Conservation (phyloP, 176 grass and related monocot species). For the Pharus latifolius region DNA sequence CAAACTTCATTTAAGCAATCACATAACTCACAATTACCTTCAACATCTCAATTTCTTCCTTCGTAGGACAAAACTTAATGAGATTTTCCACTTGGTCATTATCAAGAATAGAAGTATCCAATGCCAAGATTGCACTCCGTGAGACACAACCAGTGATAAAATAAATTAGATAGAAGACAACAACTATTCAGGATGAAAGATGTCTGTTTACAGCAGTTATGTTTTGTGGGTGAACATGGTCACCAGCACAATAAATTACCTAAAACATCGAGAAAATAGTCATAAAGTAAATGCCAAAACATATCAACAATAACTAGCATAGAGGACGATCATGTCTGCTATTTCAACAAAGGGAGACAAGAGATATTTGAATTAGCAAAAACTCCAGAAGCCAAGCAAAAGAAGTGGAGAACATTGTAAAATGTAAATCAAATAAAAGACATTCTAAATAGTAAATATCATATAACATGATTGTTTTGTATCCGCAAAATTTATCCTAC, state of each 20-base stretch:
- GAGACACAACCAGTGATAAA: constrained; percentile 16
- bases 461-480: not conserved
- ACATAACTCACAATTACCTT: constrained; percentile 47
- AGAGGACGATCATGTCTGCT: not conserved
- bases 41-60: constrained; percentile 98
- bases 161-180: constrained; percentile 7
- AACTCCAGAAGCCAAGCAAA: not conserved
- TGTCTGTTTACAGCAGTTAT: not conserved
- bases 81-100: constrained; percentile 98
- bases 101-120: constrained; percentile 81
- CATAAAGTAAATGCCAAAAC: constrained; percentile 14
- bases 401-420: not conserved
- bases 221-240: not conserved
- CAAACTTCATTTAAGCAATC: not conserved
- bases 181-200: not conserved
- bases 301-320: constrained; percentile 6
- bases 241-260: constrained; percentile 2
- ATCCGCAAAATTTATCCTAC: not conserved
- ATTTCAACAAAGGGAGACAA: not conserved
- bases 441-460: not conserved
- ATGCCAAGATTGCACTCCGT: constrained; percentile 76
- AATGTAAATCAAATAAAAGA: not conserved
- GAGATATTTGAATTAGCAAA: not conserved
- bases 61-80: constrained; percentile 96
- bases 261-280: not conserved